Conservation (phyloP, 805 yeast species). For the Lachancea fermentati region DNA sequence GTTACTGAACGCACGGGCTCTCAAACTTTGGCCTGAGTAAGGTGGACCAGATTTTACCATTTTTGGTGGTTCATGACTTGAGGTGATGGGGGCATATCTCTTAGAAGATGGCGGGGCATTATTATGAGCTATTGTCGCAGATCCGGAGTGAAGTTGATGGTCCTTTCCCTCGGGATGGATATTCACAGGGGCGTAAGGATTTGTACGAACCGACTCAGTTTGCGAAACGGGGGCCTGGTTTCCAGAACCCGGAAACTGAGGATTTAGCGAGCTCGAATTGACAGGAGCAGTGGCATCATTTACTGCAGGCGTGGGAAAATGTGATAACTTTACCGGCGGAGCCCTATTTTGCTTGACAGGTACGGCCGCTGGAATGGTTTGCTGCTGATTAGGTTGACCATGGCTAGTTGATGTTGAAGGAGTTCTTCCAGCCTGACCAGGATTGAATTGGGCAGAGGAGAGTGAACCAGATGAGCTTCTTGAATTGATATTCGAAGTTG, state of each 20-base stretch:
- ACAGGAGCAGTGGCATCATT: too few relatives aligned
- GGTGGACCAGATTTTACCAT: background rate
- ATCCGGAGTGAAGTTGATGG: background rate
- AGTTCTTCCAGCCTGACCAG: background rate
- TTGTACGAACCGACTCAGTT: background rate
- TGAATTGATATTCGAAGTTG: conserved; percentile 18
- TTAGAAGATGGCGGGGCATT: background rate
- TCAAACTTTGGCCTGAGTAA: conserved; percentile 3
- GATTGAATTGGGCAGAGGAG: background rate
- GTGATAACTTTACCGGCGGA: background rate
- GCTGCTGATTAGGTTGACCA: background rate
- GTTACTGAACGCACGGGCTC: conserved; percentile 23
- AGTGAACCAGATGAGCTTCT: conserved; percentile 5
- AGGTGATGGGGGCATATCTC: conserved; percentile 5
- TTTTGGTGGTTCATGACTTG: conserved; percentile 4
- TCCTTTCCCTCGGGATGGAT: background rate
- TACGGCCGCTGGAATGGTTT: background rate
- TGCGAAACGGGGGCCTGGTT: background rate
- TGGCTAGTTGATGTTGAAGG: background rate
- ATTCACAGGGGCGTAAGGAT: background rate
- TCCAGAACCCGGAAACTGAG: too few relatives aligned
- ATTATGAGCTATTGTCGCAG: background rate
- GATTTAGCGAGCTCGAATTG: too few relatives aligned
- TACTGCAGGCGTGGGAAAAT: background rate
- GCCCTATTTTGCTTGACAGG: background rate